Evolutionary conservation across 1,139 yeast species (phyloP), one percentile per base, ranked within the genome.

Genomic region (Kodamaea ohmeri): DNA sequence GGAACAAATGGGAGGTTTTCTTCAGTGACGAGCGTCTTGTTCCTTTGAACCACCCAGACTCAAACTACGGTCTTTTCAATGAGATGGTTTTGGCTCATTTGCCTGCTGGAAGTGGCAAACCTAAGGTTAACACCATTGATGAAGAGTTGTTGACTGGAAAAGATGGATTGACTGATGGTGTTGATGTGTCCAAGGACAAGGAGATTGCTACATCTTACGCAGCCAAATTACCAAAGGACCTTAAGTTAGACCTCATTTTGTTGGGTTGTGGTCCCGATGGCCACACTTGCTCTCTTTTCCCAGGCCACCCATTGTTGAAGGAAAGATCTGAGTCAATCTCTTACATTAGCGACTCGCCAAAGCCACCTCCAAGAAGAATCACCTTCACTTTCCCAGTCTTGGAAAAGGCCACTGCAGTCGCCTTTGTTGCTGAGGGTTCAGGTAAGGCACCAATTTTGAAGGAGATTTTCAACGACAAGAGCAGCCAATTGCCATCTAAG

Each of bases 11-110:
- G 98, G 96, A 92, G 56, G 79, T 92, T 41, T 92, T 87, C 62
- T 90, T 92, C 67, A 96, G 97, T 15, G 98, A 92, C 62, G 98
- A 92, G 67, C 78, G 98, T 60, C 70, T 92, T 46, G 98, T 92
- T 34, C 95, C 96, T 35, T 86, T 89, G 53, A 83, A 76, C 39
- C 80, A 86, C 32, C 75, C 78, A 3, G 89, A 83, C 53, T 81
- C 88, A 38, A 83, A 83, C 63, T 80, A 69, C 52, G 85, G 85
- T 1, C 65, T 77, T 38, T 78, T 83, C 62, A 71, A 80, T 50
- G 67, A 68, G 40, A 69, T 75, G 60, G 78, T 83, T 15, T 67
- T 82, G 45, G 62, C 70, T 26, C 58, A 64, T 45, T 61, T 79
- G 50, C 59, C 65, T 15, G 48, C 52, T 2, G 45, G 50, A 13